Percentiles rank a stretch among this genome's conserved stretches.
Evolutionary conservation across 2,329 filamentous ascomycete genomes (phyloP).

Genomic region (Cercospora sojina): DNA sequence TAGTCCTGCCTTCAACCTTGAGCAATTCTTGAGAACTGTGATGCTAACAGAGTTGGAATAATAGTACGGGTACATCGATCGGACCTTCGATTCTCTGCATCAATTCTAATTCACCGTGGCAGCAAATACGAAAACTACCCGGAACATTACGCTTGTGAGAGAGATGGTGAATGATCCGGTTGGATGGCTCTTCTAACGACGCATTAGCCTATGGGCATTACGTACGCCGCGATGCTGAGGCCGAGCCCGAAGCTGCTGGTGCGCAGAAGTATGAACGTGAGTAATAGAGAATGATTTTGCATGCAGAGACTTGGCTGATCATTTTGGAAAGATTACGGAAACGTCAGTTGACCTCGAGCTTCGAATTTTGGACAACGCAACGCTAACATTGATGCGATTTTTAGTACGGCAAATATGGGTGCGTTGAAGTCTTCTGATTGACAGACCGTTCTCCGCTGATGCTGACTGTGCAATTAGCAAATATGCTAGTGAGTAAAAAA

Average conservation of each 20-base stretch:
- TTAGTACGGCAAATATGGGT: neutral
- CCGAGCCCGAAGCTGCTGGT: too few species aligned
- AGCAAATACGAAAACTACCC: slow-evolving; percentile 12
- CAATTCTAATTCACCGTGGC: neutral
- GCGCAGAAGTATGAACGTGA: neutral
- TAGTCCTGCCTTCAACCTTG: neutral
- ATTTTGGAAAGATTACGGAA: neutral
- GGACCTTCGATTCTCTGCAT: neutral
- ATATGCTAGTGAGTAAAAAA: neutral
- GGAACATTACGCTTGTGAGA: slow-evolving; percentile 6
- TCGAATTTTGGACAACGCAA: neutral
- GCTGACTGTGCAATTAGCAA: neutral
- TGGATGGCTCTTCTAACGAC: neutral
- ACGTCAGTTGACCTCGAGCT: neutral
- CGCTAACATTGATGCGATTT: neutral
- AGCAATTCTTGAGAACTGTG: neutral
- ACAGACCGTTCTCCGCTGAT: neutral
- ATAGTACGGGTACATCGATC: neutral
- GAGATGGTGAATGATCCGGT: neutral
- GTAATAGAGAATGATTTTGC: neutral
- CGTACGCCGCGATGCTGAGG: too few species aligned
- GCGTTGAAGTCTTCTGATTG: neutral
- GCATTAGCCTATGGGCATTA: slow-evolving; percentile 5
- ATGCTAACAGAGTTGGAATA: neutral
- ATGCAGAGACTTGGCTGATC: neutral